Conservation (phyloP, 208 protist species). For the Crithidia expoeki region DNA sequence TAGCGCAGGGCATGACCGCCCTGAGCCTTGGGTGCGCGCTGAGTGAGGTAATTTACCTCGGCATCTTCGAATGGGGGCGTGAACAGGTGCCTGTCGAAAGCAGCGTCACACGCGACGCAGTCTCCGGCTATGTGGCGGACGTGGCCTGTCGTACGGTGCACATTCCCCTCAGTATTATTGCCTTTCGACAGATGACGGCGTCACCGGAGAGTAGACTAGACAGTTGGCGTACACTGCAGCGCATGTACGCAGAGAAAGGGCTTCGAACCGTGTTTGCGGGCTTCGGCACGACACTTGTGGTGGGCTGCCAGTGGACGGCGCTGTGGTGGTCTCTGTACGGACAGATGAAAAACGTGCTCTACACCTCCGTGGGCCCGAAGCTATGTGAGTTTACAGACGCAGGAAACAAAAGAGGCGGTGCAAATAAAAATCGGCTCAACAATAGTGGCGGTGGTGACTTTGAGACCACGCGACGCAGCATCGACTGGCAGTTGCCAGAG, state of each 20-base stretch:
- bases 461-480: background rate
- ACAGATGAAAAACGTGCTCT: slow-evolving; percentile 53
- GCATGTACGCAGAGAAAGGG: slow-evolving; percentile 72
- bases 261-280: slow-evolving; percentile 76
- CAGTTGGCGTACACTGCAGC: slow-evolving; percentile 31
- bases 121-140: slow-evolving; percentile 71
- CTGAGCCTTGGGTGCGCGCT: slow-evolving; percentile 71
- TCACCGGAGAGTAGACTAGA: slow-evolving; percentile 4
- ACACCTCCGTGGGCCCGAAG: slow-evolving; percentile 37
- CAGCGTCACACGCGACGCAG: slow-evolving; percentile 48
- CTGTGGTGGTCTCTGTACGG: slow-evolving; percentile 85
- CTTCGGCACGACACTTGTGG: slow-evolving; percentile 74
- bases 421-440: no score
- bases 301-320: slow-evolving; percentile 86
- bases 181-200: slow-evolving; percentile 85
- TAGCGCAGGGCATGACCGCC: slow-evolving; percentile 63
- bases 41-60: slow-evolving; percentile 84
- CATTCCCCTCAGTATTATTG: slow-evolving; percentile 82
- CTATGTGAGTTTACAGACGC: slow-evolving; percentile 31
- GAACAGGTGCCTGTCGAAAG: slow-evolving; percentile 46
- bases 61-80: slow-evolving; percentile 73
- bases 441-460: background rate
- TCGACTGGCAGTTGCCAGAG: slow-evolving; percentile 26
- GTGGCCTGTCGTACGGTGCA: slow-evolving; percentile 69
- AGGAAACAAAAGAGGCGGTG: no score